Evolutionary conservation across 2,329 filamentous ascomycete species (phyloP), one percentile per base, ranked within the genome.

Genomic region (Emmonsiellopsis sp.): DNA sequence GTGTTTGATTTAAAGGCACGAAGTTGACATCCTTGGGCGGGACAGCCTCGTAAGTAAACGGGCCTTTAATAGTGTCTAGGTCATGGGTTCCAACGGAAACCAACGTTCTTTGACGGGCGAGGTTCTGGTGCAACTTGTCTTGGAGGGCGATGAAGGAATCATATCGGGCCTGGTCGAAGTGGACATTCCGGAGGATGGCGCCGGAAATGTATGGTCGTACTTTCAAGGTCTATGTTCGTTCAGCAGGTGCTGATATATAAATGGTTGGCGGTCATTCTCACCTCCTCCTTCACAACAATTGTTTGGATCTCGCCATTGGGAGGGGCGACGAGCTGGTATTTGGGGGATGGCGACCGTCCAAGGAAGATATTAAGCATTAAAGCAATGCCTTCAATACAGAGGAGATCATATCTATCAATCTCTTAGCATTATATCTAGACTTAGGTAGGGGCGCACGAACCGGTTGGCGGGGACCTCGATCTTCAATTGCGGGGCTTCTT

Each of bases 21-120:
- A 98, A 98, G 64, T 85, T 85, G 73, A 98, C 95, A 61, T 96
- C 84, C 71, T 90, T 85, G n/a, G 93, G 93, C 47, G 87, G 78
- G 34, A 92, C 80, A 14, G 93, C 93, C 72, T 97, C 92, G 67
- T 98, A 98, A 54, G 89, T 91, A 80, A 98, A 98, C 46, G 93
- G 93, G 0, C 91, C 93, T 71, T 95, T 77, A 62, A 98, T 77
- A 14, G 88, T 96, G 68, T 97, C 91, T 58, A 97, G 77, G 68
- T 98, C 92, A 71, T 98, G 93, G 3, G 93, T 98, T 62, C 93
- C 93, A 66, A 98, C 96, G 21, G 92, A 87, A n/a, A 96, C 92
- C 46, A 98, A 75, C 0, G 92, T 96, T 63, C 93, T 79, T 71
- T 97, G 88, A 57, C 93, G 84, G 48, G 93, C 94, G 60, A 98